phyloP scores from a whole-genome alignment of 2,329 filamentous ascomycete species.

The Stromatinia cepivora region DNA sequence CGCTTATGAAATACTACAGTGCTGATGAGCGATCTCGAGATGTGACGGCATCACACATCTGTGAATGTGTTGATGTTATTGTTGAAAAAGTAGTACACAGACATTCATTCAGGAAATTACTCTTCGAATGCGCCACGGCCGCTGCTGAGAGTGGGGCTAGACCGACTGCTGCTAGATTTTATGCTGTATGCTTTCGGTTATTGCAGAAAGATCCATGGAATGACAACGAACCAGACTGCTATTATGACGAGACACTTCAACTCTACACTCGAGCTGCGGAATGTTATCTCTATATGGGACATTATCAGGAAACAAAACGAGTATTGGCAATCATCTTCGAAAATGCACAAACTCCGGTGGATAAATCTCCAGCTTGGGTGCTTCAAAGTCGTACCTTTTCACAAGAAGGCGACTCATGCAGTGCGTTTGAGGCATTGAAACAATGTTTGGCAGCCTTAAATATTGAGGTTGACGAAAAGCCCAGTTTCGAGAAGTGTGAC shows the following conservation, averaged over 20 bases:
- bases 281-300: slow-evolving; percentile 76
- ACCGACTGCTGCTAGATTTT: slow-evolving; percentile 80
- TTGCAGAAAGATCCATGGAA: slow-evolving; percentile 80
- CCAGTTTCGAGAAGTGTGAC: slow-evolving; percentile 77
- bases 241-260: slow-evolving; percentile 82
- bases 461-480: slow-evolving; percentile 63
- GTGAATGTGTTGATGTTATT: slow-evolving; percentile 73
- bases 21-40: slow-evolving; percentile 65
- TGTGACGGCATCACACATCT: slow-evolving; percentile 77
- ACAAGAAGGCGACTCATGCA: slow-evolving; percentile 68
- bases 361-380: slow-evolving; percentile 83
- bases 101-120: slow-evolving; percentile 64
- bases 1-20: slow-evolving; percentile 70
- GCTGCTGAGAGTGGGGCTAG: slow-evolving; percentile 81
- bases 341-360: slow-evolving; percentile 69
- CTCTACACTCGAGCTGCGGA: slow-evolving; percentile 79
- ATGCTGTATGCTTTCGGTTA: slow-evolving; percentile 72
- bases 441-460: slow-evolving; percentile 70
- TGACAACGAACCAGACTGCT: slow-evolving; percentile 66
- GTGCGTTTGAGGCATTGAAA: slow-evolving; percentile 69
- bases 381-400: slow-evolving; percentile 77
- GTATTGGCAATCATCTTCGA: slow-evolving; percentile 70
- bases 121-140: slow-evolving; percentile 76
- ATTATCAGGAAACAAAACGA: slow-evolving; percentile 64
- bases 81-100: slow-evolving; percentile 62